A percentile compares a stretch with the other conserved stretches of the same genome.
Evolutionary conservation across 2,329 filamentous ascomycete species (phyloP).

Genomic region (Ilyonectria robusta): DNA sequence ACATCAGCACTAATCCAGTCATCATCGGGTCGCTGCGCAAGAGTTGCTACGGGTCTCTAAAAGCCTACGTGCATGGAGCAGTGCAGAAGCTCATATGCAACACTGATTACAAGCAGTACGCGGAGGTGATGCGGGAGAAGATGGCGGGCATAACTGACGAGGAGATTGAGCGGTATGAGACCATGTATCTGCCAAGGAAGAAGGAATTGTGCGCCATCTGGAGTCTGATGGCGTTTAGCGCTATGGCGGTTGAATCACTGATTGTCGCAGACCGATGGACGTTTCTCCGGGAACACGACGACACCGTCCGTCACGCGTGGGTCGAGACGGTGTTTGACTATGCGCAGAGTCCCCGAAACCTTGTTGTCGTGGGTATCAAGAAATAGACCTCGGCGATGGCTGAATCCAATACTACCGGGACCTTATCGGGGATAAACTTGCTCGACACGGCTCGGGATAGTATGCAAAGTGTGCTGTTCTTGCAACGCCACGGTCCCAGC

Average conservation of each 20-base stretch:
- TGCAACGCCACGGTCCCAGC: constrained; percentile 16
- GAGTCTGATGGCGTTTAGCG: constrained; percentile 97
- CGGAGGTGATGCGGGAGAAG: constrained; percentile 73
- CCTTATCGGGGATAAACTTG: constrained; percentile 7
- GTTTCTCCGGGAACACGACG: constrained; percentile 83
- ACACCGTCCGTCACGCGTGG: constrained; percentile 83
- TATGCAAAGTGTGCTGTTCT: constrained; percentile 30
- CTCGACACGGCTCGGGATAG: constrained; percentile 19
- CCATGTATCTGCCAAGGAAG: constrained; percentile 74
- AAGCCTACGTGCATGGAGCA: constrained; percentile 84
- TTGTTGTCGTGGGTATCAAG: constrained; percentile 95
- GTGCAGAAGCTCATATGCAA: constrained; percentile 78
- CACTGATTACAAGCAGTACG: constrained; percentile 70
- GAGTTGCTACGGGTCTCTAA: constrained; percentile 81
- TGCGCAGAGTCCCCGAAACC: constrained; percentile 84
- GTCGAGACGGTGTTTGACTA: constrained; percentile 96
- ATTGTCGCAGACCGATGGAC: constrained; percentile 93
- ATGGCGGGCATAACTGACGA: constrained; percentile 80
- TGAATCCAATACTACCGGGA: constrained; percentile 3
- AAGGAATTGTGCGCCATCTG: constrained; percentile 90
- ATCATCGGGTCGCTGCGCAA: constrained; percentile 91
- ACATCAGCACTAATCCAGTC: constrained; percentile 79
- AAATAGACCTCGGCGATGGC: constrained; percentile 54
- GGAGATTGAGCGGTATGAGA: constrained; percentile 80
- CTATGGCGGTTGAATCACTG: constrained; percentile 87